Evolutionary conservation across 768 basidiomycete genomes (phyloP), one percentile per base, ranked within the genome.

Genomic region (Basidioascus undulatus): DNA sequence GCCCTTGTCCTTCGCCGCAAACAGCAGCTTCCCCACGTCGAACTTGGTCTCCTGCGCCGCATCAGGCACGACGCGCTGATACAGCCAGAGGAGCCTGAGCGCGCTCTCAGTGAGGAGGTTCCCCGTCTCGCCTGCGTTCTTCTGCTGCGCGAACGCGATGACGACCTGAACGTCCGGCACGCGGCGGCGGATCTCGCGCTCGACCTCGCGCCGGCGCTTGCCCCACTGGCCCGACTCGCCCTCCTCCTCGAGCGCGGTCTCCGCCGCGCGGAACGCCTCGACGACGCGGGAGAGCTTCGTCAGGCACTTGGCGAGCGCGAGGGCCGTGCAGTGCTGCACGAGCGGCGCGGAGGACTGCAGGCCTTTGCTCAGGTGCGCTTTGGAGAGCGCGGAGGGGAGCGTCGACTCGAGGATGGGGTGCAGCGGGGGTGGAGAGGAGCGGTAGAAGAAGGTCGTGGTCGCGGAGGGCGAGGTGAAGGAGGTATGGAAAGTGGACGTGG

Each of bases 161-260:
- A 89, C 59, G 35, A 86, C 81, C 51, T 77, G 72, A 43, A 87
- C 74, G 35, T 86, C 86, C 0, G 87, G 87, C 1, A 86, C 67
- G 3, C 84, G 66, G n/a, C n/a, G n/a, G n/a, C 79, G 65, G 15
- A 70, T 66, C 55, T 89, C 86, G 45, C 67, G 63, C 53, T 81
- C 76, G 12, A 87, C 51, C 45, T 87, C 82, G 23, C 60, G 58
- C 37, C 65, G 60, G 21, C 76, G 57, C 44, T 60, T 66, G 18
- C 59, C 58, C 86, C 86, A 94, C 49, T 74, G 69, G 1, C 84
- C 76, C 15, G 69, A 64, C 21, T 60, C 57, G 45, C 70, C 65
- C 7, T 69, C 65, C 49, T 74, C 72, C 44, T 71, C 73, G 6
- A 87, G 55, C 6, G 67, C 64, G 1, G 25, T 37, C 44, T 65